phyloP scores from a whole-genome alignment of 345 rosid species.

The Brassica carinata region DNA sequence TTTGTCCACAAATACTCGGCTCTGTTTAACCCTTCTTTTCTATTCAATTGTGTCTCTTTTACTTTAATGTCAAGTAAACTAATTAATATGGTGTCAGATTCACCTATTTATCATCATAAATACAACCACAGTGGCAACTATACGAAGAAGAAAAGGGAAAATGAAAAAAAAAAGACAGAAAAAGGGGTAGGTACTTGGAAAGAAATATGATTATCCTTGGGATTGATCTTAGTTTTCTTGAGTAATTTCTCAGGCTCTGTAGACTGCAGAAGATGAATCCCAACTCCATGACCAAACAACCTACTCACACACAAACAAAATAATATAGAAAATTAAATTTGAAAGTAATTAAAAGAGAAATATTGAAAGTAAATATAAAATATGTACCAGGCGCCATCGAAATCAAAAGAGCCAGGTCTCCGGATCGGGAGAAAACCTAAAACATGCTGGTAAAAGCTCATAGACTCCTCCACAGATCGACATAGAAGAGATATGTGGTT shows the following conservation, averaged over 20 bases:
- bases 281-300: conserved; percentile 79
- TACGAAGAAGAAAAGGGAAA: not conserved
- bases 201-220: conserved; percentile 86
- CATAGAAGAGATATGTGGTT: conserved; percentile 82
- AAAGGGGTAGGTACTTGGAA: conserved; percentile 57
- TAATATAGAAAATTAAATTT: not conserved
- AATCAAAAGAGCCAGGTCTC: conserved; percentile 85
- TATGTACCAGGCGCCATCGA: conserved; percentile 78
- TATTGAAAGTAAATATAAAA: not conserved
- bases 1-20: not conserved
- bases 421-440: conserved; percentile 78
- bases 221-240: conserved; percentile 68
- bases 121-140: not conserved
- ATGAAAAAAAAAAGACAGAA: not conserved
- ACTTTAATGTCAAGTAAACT: not conserved
- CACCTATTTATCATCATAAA: not conserved
- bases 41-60: not conserved
- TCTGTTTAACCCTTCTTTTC: not conserved
- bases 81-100: not conserved
- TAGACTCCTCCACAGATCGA: conserved; percentile 66
- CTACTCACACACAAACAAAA: conserved; percentile 26
- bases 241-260: conserved; percentile 62
- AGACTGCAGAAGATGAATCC: conserved; percentile 76
- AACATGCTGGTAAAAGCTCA: conserved; percentile 66
- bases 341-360: not conserved